phyloP scores from a whole-genome alignment of 78 protist genomes.

The Neovahlkampfia damariscottae region DNA sequence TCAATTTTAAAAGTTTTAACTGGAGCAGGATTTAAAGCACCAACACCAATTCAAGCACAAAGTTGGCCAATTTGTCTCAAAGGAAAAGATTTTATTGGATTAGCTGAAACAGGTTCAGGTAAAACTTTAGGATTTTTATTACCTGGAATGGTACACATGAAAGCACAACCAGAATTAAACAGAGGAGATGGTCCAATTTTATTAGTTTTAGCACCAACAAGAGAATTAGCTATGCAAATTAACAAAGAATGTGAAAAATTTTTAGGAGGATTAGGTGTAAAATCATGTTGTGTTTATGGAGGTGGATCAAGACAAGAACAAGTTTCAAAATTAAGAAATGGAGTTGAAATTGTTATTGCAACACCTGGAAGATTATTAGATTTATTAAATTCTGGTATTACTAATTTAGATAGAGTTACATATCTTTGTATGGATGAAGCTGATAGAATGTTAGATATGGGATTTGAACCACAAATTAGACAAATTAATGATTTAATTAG shows the following conservation, averaged over 20 bases:
- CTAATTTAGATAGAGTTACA: constrained; percentile 75
- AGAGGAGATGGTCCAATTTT: constrained; percentile 83
- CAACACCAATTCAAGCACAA: constrained; percentile 90
- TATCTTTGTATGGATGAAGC: constrained; percentile 92
- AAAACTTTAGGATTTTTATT: constrained; percentile 76
- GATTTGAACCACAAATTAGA: constrained; percentile 85
- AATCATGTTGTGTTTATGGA: constrained; percentile 79
- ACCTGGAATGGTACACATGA: constrained; percentile 66
- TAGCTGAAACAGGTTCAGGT: constrained; percentile 60
- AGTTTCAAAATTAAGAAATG: constrained; percentile 38
- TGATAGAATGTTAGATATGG: constrained; percentile 94
- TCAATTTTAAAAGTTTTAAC: background rate
- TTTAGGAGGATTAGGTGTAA: background rate
- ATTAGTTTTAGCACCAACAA: constrained; percentile 51
- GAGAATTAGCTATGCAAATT: constrained; percentile 69
- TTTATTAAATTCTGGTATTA: constrained; percentile 51
- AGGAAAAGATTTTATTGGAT: constrained; percentile 65
- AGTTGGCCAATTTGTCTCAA: constrained; percentile 87
- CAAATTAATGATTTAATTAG: constrained; percentile 42
- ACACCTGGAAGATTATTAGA: constrained; percentile 99
- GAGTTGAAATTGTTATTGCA: constrained; percentile 79
- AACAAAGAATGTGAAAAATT: constrained; percentile 21
- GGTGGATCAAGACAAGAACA: constrained; percentile 79
- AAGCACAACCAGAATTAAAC: constrained; percentile 36
- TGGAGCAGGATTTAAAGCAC: constrained; percentile 54